Conservation (phyloP, 1,139 yeast genomes). For the Yamadazyma triangularis region DNA sequence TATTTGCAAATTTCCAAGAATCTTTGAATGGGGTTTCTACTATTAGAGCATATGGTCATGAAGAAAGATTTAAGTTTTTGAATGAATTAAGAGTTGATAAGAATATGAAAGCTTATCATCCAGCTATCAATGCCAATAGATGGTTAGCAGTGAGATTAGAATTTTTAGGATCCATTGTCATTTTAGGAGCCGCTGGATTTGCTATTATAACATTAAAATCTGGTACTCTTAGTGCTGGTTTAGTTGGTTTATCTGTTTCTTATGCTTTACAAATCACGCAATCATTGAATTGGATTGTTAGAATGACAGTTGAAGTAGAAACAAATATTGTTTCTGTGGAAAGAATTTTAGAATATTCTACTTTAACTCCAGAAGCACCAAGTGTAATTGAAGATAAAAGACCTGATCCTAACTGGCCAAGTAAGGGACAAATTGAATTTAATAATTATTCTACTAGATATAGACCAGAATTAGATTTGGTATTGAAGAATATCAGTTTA, state of each 20-base stretch:
- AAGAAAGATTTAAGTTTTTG: constrained; percentile 63
- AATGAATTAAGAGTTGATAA: constrained; percentile 77
- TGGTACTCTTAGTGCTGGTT: constrained; percentile 77
- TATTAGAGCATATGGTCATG: constrained; percentile 83
- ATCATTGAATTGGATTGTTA: constrained; percentile 91
- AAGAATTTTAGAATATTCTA: constrained; percentile 84
- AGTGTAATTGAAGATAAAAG: constrained; percentile 62
- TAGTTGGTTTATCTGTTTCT: constrained; percentile 89
- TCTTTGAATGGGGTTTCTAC: constrained; percentile 86
- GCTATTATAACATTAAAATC: constrained; percentile 63
- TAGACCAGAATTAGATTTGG: constrained; percentile 79
- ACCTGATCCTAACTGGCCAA: constrained; percentile 78
- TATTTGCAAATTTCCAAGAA: constrained; percentile 96
- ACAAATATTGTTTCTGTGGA: constrained; percentile 96
- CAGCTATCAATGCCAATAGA: constrained; percentile 89
- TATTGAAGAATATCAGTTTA: constrained; percentile 66
- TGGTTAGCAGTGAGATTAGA: constrained; percentile 96
- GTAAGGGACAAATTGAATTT: constrained; percentile 66
- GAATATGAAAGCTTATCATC: constrained; percentile 89
- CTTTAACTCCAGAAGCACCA: constrained; percentile 77
- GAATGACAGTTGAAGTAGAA: constrained; percentile 98
- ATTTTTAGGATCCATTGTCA: constrained; percentile 82
- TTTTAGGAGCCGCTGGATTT: constrained; percentile 80
- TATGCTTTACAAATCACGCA: constrained; percentile 92
- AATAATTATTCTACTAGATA: constrained; percentile 77